These are phyloP conservation scores for Emericellopsis atlantica DNA, from an alignment of 2,329 filamentous ascomycete genomes.

Conservation along the genomic window DNA sequence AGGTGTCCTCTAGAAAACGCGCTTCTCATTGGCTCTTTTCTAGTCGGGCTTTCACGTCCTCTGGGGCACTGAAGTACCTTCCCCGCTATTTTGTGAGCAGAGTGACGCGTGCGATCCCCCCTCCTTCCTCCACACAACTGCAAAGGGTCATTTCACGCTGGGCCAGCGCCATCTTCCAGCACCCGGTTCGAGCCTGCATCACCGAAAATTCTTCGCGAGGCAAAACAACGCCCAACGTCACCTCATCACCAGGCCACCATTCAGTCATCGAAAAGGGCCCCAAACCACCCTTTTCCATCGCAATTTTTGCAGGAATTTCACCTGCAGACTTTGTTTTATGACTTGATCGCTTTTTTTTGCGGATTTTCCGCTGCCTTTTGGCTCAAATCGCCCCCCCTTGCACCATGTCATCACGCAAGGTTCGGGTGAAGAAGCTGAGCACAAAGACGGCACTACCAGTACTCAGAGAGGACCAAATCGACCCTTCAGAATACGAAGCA, in stretches of 20 bases:
- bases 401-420: slow-evolving; percentile 54
- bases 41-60: no score
- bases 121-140: neutral
- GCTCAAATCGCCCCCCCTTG: slow-evolving; percentile 17
- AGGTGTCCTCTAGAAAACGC: no score
- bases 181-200: slow-evolving; percentile 11
- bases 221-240: slow-evolving; percentile 44
- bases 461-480: slow-evolving; percentile 82
- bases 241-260: slow-evolving; percentile 23
- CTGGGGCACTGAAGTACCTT: no score
- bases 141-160: neutral
- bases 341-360: slow-evolving; percentile 50
- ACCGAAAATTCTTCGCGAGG: slow-evolving; percentile 42
- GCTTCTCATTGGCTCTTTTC: no score
- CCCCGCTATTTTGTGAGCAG: no score
- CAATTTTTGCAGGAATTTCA: slow-evolving; percentile 29
- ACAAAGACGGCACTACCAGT: slow-evolving; percentile 80
- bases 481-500: slow-evolving; percentile 74
- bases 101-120: neutral
- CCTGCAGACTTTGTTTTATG: slow-evolving; percentile 46
- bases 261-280: slow-evolving; percentile 41
- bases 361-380: slow-evolving; percentile 38
- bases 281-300: slow-evolving; percentile 40
- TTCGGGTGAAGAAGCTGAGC: slow-evolving; percentile 83
- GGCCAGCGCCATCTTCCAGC: neutral